Percentiles rank a stretch among this genome's conserved stretches.
These are phyloP conservation scores for Pseudocercospora eumusae DNA, from an alignment of 2,329 filamentous ascomycete species.

Conservation along the genomic window DNA sequence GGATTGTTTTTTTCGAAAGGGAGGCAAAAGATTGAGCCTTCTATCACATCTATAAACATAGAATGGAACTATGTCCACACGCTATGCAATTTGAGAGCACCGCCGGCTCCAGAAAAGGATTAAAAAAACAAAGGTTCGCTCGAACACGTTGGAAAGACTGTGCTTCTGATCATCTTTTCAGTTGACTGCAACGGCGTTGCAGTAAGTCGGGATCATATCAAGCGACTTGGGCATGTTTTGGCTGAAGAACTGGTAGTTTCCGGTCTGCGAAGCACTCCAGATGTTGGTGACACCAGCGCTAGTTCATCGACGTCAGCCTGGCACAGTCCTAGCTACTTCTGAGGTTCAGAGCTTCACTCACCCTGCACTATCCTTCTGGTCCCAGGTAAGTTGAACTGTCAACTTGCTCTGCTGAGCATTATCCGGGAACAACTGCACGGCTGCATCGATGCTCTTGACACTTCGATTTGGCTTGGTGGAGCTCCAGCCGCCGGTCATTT, in stretches of 20 bases:
- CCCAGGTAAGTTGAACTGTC: slow-evolving; percentile 1
- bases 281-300: background rate
- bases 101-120: background rate
- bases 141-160: background rate
- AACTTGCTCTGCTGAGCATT: background rate
- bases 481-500: background rate
- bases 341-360: background rate
- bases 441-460: background rate
- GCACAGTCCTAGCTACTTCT: background rate
- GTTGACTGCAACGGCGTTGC: background rate
- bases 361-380: background rate
- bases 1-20: background rate
- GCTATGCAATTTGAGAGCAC: background rate
- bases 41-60: too few species aligned
- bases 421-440: background rate
- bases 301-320: background rate
- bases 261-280: background rate
- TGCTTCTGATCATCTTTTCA: background rate
- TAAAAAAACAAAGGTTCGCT: background rate
- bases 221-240: background rate
- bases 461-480: background rate
- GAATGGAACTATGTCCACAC: background rate
- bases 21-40: background rate
- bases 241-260: slow-evolving; percentile 9
- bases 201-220: background rate